A percentile compares a stretch with the other conserved stretches of the same genome.
phyloP scores from a whole-genome alignment of 371 early-diverging fungal genomes.

The Rhizopus delemar region DNA sequence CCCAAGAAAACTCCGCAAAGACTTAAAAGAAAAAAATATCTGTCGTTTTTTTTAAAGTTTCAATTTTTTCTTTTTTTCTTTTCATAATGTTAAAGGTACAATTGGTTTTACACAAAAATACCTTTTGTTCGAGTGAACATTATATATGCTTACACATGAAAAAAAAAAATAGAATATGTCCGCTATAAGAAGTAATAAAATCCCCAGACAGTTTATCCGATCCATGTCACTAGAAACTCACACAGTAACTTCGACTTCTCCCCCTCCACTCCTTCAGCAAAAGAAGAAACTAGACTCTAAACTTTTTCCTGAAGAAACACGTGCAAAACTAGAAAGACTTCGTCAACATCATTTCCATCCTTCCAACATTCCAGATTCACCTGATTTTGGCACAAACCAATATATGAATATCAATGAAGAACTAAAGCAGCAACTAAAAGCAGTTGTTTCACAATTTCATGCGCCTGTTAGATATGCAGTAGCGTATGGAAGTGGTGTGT shows the following conservation, averaged over 20 bases:
- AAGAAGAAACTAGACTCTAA: constrained; percentile 8
- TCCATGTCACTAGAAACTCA: constrained; percentile 23
- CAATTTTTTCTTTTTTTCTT: too few relatives aligned
- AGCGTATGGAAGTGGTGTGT: constrained; percentile 96
- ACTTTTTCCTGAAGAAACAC: constrained; percentile 44
- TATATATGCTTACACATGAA: too few relatives aligned
- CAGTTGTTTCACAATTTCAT: constrained; percentile 59
- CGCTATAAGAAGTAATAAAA: too few relatives aligned
- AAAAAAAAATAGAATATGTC: too few relatives aligned
- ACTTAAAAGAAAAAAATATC: too few relatives aligned
- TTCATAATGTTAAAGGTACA: too few relatives aligned
- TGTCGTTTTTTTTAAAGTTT: too few relatives aligned
- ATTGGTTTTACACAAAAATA: too few relatives aligned
- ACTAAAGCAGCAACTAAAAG: constrained; percentile 58
- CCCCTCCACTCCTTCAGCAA: constrained; percentile 22
- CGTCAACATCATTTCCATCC: constrained; percentile 52
- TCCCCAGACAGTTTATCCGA: constrained; percentile 3
- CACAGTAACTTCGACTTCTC: constrained; percentile 3
- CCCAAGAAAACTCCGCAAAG: too few relatives aligned
- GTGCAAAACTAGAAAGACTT: constrained; percentile 34
- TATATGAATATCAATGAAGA: constrained; percentile 64
- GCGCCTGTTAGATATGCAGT: constrained; percentile 85
- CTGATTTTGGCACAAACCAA: constrained; percentile 71
- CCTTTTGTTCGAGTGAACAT: too few relatives aligned
- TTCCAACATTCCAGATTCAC: constrained; percentile 57